A percentile compares a stretch with the other conserved stretches of the same genome.
phyloP scores from a whole-genome alignment of 768 basidiomycete genomes.

The Lyophyllum decastes region DNA sequence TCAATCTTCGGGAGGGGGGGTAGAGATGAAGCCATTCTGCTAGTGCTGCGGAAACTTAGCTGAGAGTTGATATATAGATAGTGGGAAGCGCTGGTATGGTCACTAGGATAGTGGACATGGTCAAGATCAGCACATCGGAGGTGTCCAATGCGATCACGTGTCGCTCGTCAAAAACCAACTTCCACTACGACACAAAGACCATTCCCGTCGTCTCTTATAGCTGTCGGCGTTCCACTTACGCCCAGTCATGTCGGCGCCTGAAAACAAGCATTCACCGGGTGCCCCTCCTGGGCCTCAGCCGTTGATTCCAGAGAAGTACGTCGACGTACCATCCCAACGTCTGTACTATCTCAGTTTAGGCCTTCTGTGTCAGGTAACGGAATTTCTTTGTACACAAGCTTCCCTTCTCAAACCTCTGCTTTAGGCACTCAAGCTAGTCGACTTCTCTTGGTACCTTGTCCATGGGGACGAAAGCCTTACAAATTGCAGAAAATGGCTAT shows the following conservation, averaged over 20 bases:
- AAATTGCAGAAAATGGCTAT: constrained; percentile 70
- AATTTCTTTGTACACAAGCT: not conserved
- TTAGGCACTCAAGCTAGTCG: constrained; percentile 77
- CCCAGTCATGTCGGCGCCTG: constrained; percentile 21
- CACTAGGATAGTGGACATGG: not conserved
- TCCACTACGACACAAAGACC: not conserved
- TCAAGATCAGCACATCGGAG: not conserved
- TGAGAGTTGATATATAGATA: constrained; percentile 15
- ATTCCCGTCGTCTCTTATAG: not conserved
- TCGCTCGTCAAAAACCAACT: not conserved
- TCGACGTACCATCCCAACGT: constrained; percentile 80
- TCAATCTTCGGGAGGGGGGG: constrained; percentile 59
- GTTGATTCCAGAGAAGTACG: constrained; percentile 70
- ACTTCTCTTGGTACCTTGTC: constrained; percentile 61
- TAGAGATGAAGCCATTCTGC: constrained; percentile 24
- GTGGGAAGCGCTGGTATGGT: constrained; percentile 3
- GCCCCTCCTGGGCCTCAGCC: constrained; percentile 29
- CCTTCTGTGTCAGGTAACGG: constrained; percentile 68
- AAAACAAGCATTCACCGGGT: constrained; percentile 7
- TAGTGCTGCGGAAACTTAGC: constrained; percentile 4
- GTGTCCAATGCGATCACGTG: constrained; percentile 17
- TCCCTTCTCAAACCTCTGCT: not conserved
- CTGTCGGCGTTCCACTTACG: not conserved
- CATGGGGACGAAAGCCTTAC: constrained; percentile 42
- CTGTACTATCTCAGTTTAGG: constrained; percentile 78